These are phyloP conservation scores for Clarireedia paspali DNA, from an alignment of 2,329 filamentous ascomycete genomes.

Conservation along the genomic window DNA sequence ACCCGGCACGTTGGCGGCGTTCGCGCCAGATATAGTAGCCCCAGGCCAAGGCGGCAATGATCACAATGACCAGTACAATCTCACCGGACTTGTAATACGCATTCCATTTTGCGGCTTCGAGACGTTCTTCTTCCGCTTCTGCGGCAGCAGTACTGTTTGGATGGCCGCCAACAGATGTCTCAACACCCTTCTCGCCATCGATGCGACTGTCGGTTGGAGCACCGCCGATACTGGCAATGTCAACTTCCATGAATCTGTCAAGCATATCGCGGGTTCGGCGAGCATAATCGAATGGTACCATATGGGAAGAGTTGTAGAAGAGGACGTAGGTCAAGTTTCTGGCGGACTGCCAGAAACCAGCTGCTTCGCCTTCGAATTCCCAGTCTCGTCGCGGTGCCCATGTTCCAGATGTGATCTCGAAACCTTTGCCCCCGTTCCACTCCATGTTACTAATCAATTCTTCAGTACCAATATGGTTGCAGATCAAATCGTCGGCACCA, in stretches of 20 bases:
- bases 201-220: slow-evolving; percentile 58
- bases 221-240: slow-evolving; percentile 82
- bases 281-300: slow-evolving; percentile 94
- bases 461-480: slow-evolving; percentile 94
- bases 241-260: slow-evolving; percentile 89
- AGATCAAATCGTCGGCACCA: slow-evolving; percentile 89
- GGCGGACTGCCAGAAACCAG: slow-evolving; percentile 89
- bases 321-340: slow-evolving; percentile 93
- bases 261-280: slow-evolving; percentile 90
- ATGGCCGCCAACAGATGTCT: slow-evolving; percentile 59
- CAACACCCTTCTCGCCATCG: slow-evolving; percentile 60
- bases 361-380: slow-evolving; percentile 82
- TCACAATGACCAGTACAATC: slow-evolving; percentile 58
- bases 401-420: slow-evolving; percentile 78
- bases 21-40: slow-evolving; percentile 58
- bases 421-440: slow-evolving; percentile 88
- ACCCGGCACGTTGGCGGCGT: slow-evolving; percentile 47
- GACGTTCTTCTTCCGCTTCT: slow-evolving; percentile 52
- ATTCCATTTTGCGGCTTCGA: slow-evolving; percentile 60
- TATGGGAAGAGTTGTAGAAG: slow-evolving; percentile 93
- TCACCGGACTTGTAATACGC: slow-evolving; percentile 68
- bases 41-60: slow-evolving; percentile 54
- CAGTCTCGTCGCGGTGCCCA: slow-evolving; percentile 90
- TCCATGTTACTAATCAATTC: slow-evolving; percentile 80
- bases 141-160: slow-evolving; percentile 59